Evolutionary conservation across 495 filamentous ascomycete genomes (phyloP), one percentile per base, ranked within the genome.

Genomic region (Astrocystis sublimbata): DNA sequence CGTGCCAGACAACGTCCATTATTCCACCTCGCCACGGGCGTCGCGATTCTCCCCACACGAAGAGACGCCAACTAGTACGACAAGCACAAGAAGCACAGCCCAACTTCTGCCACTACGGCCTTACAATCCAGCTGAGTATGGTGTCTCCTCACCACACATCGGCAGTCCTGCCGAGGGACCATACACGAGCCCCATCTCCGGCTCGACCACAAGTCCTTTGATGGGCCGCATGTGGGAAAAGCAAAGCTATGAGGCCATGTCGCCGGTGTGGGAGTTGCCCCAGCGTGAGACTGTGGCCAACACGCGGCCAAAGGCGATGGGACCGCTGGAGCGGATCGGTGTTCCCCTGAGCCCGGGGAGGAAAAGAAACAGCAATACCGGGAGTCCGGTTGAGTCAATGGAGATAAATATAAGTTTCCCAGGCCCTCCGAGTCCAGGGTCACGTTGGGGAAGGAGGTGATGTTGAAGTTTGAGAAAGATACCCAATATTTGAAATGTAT

Each of bases 41-140:
- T 58, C 61, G 5, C 68, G 67, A 58, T 68, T 76, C 70, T 60
- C 71, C 55, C 33, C 73, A 58, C 61, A 64, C 54, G 70, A 69
- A 54, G 61, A 73, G 60, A 17, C 71, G 70, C 55, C 70, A 55
- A 58, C 71, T 65, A 42, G 75, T 71, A 68, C 70, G 50, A 54
- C 74, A 61, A 41, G 67, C 55, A 62, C 70, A 46, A 50, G 73
- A 69, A 75, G 74, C 17, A 71, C 74, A 3, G 64, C 72, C 9
- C 68, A 79, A 6, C 70, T 79, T 8, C 66, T 74, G 1, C 66
- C 70, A 2, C 60, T 77, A 46, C 67, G 66, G 3, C 70, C 71
- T 4, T 80, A 80, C 52, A 69, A 74, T 13, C 78, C 76, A 2
- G 67, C 75, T n/a, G 78, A 78, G 31, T 73, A 79, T 63, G 71